phyloP scores from a whole-genome alignment of 306 rosid species.

The Castanopsis chinensis region DNA sequence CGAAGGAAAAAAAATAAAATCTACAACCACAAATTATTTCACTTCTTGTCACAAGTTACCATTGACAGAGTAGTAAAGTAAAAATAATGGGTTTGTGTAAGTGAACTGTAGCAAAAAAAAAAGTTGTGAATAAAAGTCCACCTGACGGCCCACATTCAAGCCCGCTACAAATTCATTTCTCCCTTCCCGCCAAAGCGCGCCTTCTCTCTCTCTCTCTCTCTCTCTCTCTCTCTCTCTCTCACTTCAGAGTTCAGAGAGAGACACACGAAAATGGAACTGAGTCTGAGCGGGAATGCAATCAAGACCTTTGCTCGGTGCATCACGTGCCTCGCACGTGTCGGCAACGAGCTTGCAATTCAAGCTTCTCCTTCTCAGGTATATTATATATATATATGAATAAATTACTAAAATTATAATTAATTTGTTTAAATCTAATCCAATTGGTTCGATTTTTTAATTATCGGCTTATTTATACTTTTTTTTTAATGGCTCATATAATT shows the following conservation, averaged over 20 bases:
- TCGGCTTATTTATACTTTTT: too few species aligned
- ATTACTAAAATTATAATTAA: not conserved
- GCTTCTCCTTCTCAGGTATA: conserved; percentile 39
- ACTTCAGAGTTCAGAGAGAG: not conserved
- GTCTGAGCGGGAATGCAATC: conserved; percentile 69
- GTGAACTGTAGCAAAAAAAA: too few species aligned
- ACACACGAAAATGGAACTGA: conserved; percentile 51
- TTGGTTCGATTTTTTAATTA: not conserved
- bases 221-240: not conserved
- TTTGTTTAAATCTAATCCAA: not conserved
- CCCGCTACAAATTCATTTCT: not conserved
- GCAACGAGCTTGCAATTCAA: too few species aligned
- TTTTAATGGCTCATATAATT: not conserved
- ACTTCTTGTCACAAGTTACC: too few species aligned
- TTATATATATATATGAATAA: not conserved
- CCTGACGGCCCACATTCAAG: not conserved
- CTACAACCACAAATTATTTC: rapidly evolving
- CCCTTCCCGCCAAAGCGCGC: conserved; percentile 8
- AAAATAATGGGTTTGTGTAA: too few species aligned
- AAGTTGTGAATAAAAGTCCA: too few species aligned
- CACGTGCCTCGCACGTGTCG: too few species aligned
- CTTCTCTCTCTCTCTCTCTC: not conserved
- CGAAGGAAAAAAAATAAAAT: too few species aligned
- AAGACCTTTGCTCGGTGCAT: conserved; percentile 43
- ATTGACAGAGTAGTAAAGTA: rapidly evolving